Evolutionary conservation across 306 rosid species (phyloP).

Genomic region (Luffa acutangula): DNA sequence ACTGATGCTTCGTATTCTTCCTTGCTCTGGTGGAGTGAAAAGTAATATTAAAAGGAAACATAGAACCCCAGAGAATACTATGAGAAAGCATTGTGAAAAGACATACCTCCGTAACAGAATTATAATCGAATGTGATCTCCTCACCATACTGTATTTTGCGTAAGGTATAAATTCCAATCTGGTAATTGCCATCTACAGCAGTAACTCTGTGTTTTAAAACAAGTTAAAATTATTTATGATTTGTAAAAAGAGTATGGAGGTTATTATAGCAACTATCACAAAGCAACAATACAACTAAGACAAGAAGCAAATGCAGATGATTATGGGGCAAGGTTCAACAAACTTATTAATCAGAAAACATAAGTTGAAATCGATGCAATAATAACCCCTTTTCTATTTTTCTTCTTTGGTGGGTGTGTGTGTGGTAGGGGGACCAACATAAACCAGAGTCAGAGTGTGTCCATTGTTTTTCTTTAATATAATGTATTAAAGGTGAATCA

Average conservation of each 20-base stretch:
- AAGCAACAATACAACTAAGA: background rate
- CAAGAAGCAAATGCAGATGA: background rate
- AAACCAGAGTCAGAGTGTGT: too few species aligned
- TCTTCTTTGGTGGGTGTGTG: too few species aligned
- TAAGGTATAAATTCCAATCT: constrained; percentile 85
- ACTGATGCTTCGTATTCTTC: constrained; percentile 98
- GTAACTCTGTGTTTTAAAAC: constrained; percentile 57
- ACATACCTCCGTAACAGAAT: constrained; percentile 97
- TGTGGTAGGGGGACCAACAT: too few species aligned
- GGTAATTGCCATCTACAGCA: constrained; percentile 93
- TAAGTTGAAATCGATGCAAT: background rate
- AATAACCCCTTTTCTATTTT: background rate
- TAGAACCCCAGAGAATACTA: background rate
- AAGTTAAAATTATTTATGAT: background rate
- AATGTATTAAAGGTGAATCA: background rate
- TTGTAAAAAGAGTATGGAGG: background rate
- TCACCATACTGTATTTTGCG: constrained; percentile 82
- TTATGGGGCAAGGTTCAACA: background rate
- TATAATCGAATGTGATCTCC: constrained; percentile 94
- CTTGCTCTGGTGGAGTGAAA: constrained; percentile 54
- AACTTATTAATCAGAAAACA: background rate
- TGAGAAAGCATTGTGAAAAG: constrained; percentile 14
- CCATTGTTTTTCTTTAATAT: background rate
- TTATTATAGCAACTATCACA: background rate
- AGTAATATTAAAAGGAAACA: background rate